Evolutionary conservation across 441 rosid genomes (phyloP), one percentile per base, ranked within the genome.

Genomic region (Bruguiera hainesii): DNA sequence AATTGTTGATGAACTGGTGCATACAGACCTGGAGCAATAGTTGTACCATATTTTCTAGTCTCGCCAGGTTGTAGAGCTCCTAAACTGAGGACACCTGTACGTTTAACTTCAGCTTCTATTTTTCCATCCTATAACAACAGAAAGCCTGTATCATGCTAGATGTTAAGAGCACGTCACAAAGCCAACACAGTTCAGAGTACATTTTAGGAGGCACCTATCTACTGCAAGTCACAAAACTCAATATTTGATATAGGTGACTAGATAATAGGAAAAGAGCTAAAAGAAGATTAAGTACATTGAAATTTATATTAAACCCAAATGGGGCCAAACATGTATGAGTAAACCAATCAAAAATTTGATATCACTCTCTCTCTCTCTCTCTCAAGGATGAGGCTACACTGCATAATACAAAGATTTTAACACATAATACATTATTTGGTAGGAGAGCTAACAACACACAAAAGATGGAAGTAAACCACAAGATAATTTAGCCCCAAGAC

Each of bases 1-100:
- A 91, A 89, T 68, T 91, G 97, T 63, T 91, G 97, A 80, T 91
- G 97, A 69, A 91, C 91, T 31, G 97, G 93, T 53, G 93, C 97
- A 78, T 91, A 89, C 52, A 90, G 71, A 60, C 91, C 89, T 4
- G 96, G 97, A 56, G 97, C 97, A 49, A 90, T 90, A 67, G 83
- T 85, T 74, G 93, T 90, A 62, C 97, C 96, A 62, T 90, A 90
- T 73, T 89, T 90, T 75, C 96, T 84, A 49, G 74, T 76, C 78
- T 90, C 96, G 72, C 95, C 97, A 65, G 90, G 95, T 68, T 82
- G 89, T 79, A 90, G 65, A 31, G 97, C 91, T 70, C 97, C 97
- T 72, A 90, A 80, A 84, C 96, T 90, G 64, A 90, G 96, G 65
- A 90, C 84, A 64, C 97, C 91, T 11, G 97, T 89, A 61, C 89